phyloP scores from a whole-genome alignment of 2,329 filamentous ascomycete species.

The Fusarium xylarioides region DNA sequence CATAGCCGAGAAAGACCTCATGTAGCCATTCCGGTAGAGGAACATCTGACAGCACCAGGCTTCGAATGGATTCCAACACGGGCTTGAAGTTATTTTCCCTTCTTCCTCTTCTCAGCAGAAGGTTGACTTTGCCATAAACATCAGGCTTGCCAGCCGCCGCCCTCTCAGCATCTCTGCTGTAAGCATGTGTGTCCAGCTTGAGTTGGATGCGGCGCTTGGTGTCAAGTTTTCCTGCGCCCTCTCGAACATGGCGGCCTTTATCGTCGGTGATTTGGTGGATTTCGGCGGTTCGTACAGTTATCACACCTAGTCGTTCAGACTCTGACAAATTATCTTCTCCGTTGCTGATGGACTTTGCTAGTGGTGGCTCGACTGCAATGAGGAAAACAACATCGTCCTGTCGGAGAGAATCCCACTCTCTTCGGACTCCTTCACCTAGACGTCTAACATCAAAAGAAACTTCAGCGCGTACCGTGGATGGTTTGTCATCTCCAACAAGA shows the following conservation, averaged over 20 bases:
- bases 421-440: slow-evolving; percentile 77
- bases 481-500: slow-evolving; percentile 82
- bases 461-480: slow-evolving; percentile 87
- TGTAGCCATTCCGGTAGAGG: slow-evolving; percentile 91
- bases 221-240: slow-evolving; percentile 68
- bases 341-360: slow-evolving; percentile 62
- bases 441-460: slow-evolving; percentile 84
- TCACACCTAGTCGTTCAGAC: slow-evolving; percentile 72
- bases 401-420: slow-evolving; percentile 89
- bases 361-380: slow-evolving; percentile 74
- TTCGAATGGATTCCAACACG: slow-evolving; percentile 89
- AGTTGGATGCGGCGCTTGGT: slow-evolving; percentile 78
- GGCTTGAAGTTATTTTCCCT: slow-evolving; percentile 98
- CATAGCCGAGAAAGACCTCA: slow-evolving; percentile 97
- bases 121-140: slow-evolving; percentile 84
- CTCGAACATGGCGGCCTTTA: slow-evolving; percentile 76
- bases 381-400: slow-evolving; percentile 92
- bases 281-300: slow-evolving; percentile 81
- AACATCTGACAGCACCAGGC: slow-evolving; percentile 83
- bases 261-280: slow-evolving; percentile 88
- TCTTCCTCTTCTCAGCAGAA: slow-evolving; percentile 82
- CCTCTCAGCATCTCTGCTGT: slow-evolving; percentile 77
- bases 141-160: slow-evolving; percentile 74
- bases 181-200: slow-evolving; percentile 81
- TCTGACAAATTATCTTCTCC: slow-evolving; percentile 55